phyloP scores from a whole-genome alignment of 2,329 filamentous ascomycete species.

The Ophiocordyceps sinensis region DNA sequence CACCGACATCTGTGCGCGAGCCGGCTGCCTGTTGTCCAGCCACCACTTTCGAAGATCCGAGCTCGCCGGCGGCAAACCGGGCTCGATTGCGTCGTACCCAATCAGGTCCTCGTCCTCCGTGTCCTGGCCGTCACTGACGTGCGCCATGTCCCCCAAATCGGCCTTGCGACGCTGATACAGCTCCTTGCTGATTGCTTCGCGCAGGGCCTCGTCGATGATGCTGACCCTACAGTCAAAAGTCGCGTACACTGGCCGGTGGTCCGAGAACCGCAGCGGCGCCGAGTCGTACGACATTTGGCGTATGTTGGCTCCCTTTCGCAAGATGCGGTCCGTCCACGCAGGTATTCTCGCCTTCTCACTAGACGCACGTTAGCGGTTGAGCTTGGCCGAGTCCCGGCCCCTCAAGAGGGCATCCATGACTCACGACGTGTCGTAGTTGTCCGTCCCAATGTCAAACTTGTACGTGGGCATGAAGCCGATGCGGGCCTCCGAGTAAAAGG shows the following conservation, averaged over 20 bases:
- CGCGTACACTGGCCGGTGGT: conserved; percentile 91
- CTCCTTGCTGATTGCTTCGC: conserved; percentile 56
- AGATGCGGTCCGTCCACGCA: conserved; percentile 90
- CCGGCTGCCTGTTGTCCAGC: conserved; percentile 57
- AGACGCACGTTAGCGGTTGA: conserved; percentile 5
- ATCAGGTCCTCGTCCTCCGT: conserved; percentile 68
- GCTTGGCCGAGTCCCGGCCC: no score
- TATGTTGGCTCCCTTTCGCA: conserved; percentile 73
- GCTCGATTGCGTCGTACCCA: conserved; percentile 70
- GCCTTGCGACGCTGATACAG: conserved; percentile 58
- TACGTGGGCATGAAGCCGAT: conserved; percentile 91
- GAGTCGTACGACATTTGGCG: conserved; percentile 71
- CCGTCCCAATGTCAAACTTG: conserved; percentile 81
- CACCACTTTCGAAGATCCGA: conserved; percentile 59
- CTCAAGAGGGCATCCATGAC: conserved; percentile 12
- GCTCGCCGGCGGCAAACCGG: conserved; percentile 55
- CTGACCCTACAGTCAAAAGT: conserved; percentile 74
- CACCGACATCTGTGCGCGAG: conserved; percentile 55
- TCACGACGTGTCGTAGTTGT: conserved; percentile 83
- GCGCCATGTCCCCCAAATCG: conserved; percentile 50
- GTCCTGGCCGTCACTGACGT: conserved; percentile 34
- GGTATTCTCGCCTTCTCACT: conserved; percentile 89
- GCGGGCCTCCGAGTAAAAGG: conserved; percentile 77
- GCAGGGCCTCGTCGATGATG: conserved; percentile 60
- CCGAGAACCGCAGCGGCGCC: conserved; percentile 76